Conservation (phyloP, 2,329 filamentous ascomycete species). For the Hymenoscyphus occultus region DNA sequence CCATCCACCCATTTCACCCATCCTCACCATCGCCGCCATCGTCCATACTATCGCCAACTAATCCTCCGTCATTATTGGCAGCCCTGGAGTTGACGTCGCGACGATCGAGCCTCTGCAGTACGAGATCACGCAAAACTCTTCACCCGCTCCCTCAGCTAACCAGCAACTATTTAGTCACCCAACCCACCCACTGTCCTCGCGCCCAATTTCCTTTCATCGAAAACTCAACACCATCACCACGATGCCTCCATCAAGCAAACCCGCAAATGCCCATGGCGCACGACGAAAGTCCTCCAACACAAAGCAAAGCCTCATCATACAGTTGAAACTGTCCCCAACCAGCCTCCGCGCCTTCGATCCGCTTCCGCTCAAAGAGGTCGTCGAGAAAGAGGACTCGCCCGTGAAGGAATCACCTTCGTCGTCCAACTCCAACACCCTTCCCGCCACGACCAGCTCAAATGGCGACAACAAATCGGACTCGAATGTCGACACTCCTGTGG, state of each 20-base stretch:
- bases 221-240: slow-evolving; percentile 14
- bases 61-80: not conserved
- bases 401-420: slow-evolving; percentile 42
- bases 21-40: not conserved
- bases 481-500: slow-evolving; percentile 55
- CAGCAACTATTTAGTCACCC: slow-evolving; percentile 13
- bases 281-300: slow-evolving; percentile 30
- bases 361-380: slow-evolving; percentile 43
- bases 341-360: slow-evolving; percentile 51
- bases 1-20: not conserved
- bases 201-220: slow-evolving; percentile 3
- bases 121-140: slow-evolving; percentile 13
- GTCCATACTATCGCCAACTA: not conserved
- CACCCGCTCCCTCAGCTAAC: slow-evolving; percentile 12
- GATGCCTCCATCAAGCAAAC: slow-evolving; percentile 32
- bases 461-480: slow-evolving; percentile 58
- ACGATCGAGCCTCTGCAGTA: slow-evolving; percentile 9
- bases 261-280: slow-evolving; percentile 15
- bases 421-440: slow-evolving; percentile 37
- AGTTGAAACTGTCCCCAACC: slow-evolving; percentile 50
- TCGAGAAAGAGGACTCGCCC: slow-evolving; percentile 39
- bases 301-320: slow-evolving; percentile 44
- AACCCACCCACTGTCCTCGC: slow-evolving; percentile 4
- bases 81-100: slow-evolving; percentile 2
- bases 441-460: slow-evolving; percentile 41